Conservation (phyloP, 441 rosid genomes). For the Daphne laureola region DNA sequence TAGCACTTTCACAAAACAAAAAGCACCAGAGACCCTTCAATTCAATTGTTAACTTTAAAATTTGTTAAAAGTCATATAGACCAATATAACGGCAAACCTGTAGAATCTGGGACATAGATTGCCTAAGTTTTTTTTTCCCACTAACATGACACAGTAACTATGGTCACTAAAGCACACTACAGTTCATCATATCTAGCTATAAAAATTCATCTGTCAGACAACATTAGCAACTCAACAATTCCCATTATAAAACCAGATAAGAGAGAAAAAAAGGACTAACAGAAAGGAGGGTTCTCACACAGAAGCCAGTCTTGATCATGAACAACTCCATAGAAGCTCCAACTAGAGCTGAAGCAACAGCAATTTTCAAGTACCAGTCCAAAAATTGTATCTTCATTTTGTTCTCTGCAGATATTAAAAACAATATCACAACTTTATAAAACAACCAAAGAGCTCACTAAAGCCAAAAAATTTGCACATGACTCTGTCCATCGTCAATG, state of each 20-base stretch:
- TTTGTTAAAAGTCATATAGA: not conserved
- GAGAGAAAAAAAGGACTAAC: not conserved
- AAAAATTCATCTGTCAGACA: too few relatives aligned
- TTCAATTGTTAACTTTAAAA: too few relatives aligned
- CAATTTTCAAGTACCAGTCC: slow-evolving; percentile 81
- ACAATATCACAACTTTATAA: not conserved
- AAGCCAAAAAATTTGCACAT: not conserved
- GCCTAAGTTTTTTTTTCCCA: too few relatives aligned
- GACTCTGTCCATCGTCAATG: not conserved
- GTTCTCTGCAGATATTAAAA: not conserved
- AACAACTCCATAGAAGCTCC: slow-evolving; percentile 90
- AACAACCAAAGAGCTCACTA: not conserved
- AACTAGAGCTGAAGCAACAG: slow-evolving; percentile 47
- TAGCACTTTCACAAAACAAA: too few relatives aligned
- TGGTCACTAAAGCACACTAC: too few relatives aligned
- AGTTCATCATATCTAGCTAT: too few relatives aligned
- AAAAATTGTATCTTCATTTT: slow-evolving; percentile 40
- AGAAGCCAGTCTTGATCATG: slow-evolving; percentile 94
- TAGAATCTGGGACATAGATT: not conserved
- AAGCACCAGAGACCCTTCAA: too few relatives aligned
- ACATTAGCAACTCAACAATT: too few relatives aligned
- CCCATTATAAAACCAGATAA: not conserved
- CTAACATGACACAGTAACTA: too few relatives aligned
- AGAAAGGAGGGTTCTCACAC: slow-evolving; percentile 44
- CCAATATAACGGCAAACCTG: not conserved